A percentile compares a stretch with the other conserved stretches of the same genome.
These are phyloP conservation scores for Aspergillus thermomutatus DNA, from an alignment of 2,329 filamentous ascomycete species.

Conservation along the genomic window DNA sequence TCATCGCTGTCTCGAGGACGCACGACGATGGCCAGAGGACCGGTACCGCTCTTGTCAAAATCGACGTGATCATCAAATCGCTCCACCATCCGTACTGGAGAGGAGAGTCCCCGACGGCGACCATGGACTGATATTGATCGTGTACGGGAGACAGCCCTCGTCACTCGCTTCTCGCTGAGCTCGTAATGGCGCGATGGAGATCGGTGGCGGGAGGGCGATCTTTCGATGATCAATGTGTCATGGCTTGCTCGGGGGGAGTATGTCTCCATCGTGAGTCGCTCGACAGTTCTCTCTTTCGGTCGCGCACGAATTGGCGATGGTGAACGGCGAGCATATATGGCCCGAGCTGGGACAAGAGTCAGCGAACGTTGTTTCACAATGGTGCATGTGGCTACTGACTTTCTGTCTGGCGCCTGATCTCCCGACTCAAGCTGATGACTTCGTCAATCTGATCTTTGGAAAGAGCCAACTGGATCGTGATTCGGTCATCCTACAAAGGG, in stretches of 20 bases:
- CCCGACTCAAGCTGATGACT: constrained; percentile 76
- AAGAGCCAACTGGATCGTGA: constrained; percentile 79
- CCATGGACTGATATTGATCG: constrained; percentile 35
- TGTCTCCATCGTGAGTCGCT: constrained; percentile 27
- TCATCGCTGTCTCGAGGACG: constrained; percentile 51
- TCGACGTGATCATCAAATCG: constrained; percentile 42
- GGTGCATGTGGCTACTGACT: constrained; percentile 23
- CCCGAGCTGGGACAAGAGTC: constrained; percentile 17
- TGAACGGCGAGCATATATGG: constrained; percentile 17
- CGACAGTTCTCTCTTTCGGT: constrained; percentile 19
- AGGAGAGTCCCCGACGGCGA: constrained; percentile 33
- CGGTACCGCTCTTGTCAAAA: constrained; percentile 37
- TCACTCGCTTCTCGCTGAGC: constrained; percentile 25
- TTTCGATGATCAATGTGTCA: constrained; percentile 32
- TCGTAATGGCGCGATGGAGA: constrained; percentile 25
- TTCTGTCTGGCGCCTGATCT: constrained; percentile 39
- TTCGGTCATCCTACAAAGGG: constrained; percentile 63
- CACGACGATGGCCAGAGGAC: constrained; percentile 50
- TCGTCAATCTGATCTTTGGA: constrained; percentile 91
- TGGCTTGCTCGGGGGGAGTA: constrained; percentile 26
- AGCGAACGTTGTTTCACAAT: not conserved
- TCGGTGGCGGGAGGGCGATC: constrained; percentile 25
- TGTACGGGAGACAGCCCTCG: constrained; percentile 27
- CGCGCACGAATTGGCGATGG: constrained; percentile 23
- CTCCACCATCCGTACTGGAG: constrained; percentile 35